Evolutionary conservation across 768 basidiomycete genomes (phyloP).

Genomic region (Rubroboletus pulcherrimus): DNA sequence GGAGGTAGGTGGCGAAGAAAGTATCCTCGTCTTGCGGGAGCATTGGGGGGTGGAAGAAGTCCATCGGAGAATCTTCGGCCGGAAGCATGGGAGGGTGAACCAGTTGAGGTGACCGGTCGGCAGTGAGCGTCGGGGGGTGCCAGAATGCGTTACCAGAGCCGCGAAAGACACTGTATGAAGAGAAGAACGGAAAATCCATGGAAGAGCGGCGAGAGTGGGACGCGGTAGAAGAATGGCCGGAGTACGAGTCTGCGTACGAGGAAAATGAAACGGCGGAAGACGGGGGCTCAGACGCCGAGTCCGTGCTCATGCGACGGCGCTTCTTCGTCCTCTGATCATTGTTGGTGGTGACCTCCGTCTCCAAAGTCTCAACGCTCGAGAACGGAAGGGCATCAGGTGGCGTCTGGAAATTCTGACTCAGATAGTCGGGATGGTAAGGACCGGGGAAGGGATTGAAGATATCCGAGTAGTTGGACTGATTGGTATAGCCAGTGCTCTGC

Average conservation of each 20-base stretch:
- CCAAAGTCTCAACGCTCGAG: conserved; percentile 44
- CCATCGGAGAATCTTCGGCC: conserved; percentile 63
- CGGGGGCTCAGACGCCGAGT: conserved; percentile 46
- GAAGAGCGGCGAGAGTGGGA: conserved; percentile 60
- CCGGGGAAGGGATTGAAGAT: conserved; percentile 56
- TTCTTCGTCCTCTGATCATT: conserved; percentile 48
- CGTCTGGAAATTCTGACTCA: conserved; percentile 48
- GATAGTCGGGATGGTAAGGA: conserved; percentile 71
- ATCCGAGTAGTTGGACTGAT: conserved; percentile 29
- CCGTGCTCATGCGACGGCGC: conserved; percentile 68
- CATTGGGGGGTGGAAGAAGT: conserved; percentile 65
- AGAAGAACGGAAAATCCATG: conserved; percentile 63
- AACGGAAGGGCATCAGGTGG: conserved; percentile 53
- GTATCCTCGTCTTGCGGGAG: conserved; percentile 63
- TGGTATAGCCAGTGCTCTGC: conserved; percentile 25
- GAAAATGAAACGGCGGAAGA: conserved; percentile 63
- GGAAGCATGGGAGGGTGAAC: conserved; percentile 73
- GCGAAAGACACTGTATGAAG: conserved; percentile 49
- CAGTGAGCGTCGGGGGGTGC: conserved; percentile 74
- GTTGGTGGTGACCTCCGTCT: conserved; percentile 34
- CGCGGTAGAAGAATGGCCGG: conserved; percentile 51
- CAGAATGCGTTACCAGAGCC: conserved; percentile 60
- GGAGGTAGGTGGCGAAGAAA: conserved; percentile 50
- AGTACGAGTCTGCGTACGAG: conserved; percentile 60
- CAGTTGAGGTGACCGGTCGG: conserved; percentile 52